These are phyloP conservation scores for Ceratocystis cacaofunesta DNA, from an alignment of 2,329 filamentous ascomycete species.

Conservation along the genomic window DNA sequence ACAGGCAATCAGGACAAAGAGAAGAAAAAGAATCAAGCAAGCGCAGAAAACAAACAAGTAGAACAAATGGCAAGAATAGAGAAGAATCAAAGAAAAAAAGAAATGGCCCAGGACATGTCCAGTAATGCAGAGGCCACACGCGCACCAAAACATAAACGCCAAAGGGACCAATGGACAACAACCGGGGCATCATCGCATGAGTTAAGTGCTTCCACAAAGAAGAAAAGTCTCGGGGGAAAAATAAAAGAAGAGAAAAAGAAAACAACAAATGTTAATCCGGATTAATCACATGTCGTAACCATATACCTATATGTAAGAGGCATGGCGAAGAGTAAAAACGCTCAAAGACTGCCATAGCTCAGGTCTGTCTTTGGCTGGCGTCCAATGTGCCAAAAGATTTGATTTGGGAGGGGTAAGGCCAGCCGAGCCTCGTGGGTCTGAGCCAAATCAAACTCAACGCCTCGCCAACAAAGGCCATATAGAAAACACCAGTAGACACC, in stretches of 20 bases:
- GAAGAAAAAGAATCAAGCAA: neutral
- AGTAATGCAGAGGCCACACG: neutral
- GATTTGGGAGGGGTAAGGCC: neutral
- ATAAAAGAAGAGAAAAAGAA: neutral
- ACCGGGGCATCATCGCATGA: neutral
- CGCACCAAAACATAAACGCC: conserved; percentile 1
- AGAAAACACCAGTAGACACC: neutral
- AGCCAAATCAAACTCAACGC: too few relatives aligned
- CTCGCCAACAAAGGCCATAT: too few relatives aligned
- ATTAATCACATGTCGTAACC: neutral
- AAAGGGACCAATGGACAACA: conserved; percentile 3
- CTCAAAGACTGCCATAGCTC: conserved; percentile 1
- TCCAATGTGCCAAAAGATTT: neutral
- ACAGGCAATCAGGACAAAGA: neutral
- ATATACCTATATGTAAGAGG: neutral
- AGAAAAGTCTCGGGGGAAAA: neutral
- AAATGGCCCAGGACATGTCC: conserved; percentile 1
- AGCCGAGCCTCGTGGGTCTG: too few relatives aligned
- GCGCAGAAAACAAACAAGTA: conserved; percentile 1
- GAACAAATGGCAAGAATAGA: conserved; percentile 4
- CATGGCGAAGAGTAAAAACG: neutral
- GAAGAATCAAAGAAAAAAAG: conserved; percentile 10
- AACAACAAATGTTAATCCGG: neutral
- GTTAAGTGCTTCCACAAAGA: neutral
- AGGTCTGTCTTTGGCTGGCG: conserved; percentile 6